These are phyloP conservation scores for Termitomyces sp. DNA, from an alignment of 768 basidiomycete species.

Conservation along the genomic window DNA sequence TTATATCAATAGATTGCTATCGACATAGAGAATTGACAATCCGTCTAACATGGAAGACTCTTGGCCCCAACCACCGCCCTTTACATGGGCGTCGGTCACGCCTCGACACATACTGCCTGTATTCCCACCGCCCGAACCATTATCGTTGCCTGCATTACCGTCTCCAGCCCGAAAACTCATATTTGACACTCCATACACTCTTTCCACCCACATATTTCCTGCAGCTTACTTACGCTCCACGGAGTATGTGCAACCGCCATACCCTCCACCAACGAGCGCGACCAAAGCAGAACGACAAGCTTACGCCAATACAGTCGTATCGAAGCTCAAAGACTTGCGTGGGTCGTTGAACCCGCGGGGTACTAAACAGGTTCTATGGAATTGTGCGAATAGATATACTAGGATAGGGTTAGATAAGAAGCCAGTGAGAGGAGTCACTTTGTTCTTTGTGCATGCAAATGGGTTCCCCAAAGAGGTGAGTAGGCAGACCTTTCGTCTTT, in stretches of 20 bases:
- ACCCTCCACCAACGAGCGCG: slow-evolving; percentile 18
- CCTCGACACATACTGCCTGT: slow-evolving; percentile 25
- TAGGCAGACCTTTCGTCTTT: neutral
- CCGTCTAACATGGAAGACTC: slow-evolving; percentile 3
- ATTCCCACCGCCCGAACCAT: slow-evolving; percentile 32
- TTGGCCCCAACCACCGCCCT: slow-evolving; percentile 20
- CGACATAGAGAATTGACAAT: too few relatives aligned
- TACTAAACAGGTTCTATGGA: slow-evolving; percentile 51
- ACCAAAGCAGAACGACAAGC: slow-evolving; percentile 31
- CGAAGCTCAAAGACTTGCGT: slow-evolving; percentile 22
- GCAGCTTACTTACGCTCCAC: slow-evolving; percentile 46
- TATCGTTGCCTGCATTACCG: slow-evolving; percentile 31
- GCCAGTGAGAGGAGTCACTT: slow-evolving; percentile 46
- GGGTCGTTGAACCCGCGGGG: slow-evolving; percentile 29
- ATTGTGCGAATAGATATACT: slow-evolving; percentile 66
- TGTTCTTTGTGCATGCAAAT: slow-evolving; percentile 80
- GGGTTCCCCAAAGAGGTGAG: slow-evolving; percentile 84
- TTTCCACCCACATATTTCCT: slow-evolving; percentile 52
- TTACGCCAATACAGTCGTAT: slow-evolving; percentile 15
- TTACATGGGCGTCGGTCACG: slow-evolving; percentile 20
- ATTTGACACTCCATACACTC: slow-evolving; percentile 29
- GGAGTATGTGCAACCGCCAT: slow-evolving; percentile 32
- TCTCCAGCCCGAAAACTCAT: slow-evolving; percentile 28
- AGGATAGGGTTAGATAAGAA: slow-evolving; percentile 23
- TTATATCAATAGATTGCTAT: too few relatives aligned